Evolutionary conservation across 176 grass and related monocot species (phyloP), one percentile per base, ranked within the genome.

Genomic region (Carex pumila): DNA sequence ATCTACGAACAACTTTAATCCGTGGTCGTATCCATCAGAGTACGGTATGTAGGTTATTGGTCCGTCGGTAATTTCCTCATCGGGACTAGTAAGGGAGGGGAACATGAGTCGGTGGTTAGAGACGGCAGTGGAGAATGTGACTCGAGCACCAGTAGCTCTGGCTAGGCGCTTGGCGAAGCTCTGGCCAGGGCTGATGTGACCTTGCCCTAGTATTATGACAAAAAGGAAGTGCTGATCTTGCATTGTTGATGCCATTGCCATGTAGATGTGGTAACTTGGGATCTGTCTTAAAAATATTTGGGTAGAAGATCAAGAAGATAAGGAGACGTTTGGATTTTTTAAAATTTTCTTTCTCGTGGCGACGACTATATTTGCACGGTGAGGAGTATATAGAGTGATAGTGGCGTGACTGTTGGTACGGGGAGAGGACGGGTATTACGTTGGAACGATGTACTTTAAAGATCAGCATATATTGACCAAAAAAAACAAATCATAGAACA

Each of bases 1-100:
- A 17, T 76, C 5, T 30, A 39, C 53, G 37, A 71, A 82, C 54
- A 22, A 34, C 7, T 45, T 39, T 57, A 80, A 82, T 17, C 88
- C 91, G 12, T 87, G 6, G 66, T 89, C 90, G 19, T 45, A 85
- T 50, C 88, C 91, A 54, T 92, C 86, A 12, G 86, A 90, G 86
- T 79, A 88, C 0, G 88, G 88, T n/a, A 65, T 45, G 81, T 83
- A 78, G 0, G 72, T 56, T 66, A 94, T 18, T 60, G 55, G 29
- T 2, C 84, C 84, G 2, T 86, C 71, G 1, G 22, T 3, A 0
- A 70, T 73, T 21, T 80, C 70, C 8, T 78, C 11, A 15, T 79
- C 29, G 8, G 61, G 56, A 21, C 12, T 60, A 0, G 37, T 12
- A 13, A 85, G 29, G 15, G 54, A 65, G 0, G 86, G 84, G 65